Evolutionary conservation across 1,139 yeast genomes (phyloP).

Genomic region (Nadsonia starkeyi-henricii): DNA sequence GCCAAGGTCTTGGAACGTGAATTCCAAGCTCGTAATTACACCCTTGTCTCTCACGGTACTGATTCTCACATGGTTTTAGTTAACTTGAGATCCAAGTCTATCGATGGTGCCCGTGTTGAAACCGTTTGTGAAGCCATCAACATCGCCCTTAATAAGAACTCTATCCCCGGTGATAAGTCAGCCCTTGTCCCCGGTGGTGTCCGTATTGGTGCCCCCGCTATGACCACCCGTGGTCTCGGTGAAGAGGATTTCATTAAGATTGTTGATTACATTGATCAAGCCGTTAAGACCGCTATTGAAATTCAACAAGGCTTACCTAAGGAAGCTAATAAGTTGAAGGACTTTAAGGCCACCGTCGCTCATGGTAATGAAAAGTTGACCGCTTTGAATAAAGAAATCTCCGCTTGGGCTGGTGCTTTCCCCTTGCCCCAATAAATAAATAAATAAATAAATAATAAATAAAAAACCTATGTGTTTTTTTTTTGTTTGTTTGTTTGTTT

Average conservation of each 20-base stretch:
- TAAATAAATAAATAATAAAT: too few species aligned
- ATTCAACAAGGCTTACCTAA: conserved; percentile 48
- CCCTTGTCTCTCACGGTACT: conserved; percentile 84
- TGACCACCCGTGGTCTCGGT: conserved; percentile 94
- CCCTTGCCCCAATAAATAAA: conserved; percentile 50
- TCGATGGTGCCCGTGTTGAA: conserved; percentile 97
- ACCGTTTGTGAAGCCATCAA: conserved; percentile 87
- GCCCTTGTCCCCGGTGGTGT: conserved; percentile 97
- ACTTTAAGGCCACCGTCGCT: conserved; percentile 61
- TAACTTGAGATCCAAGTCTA: conserved; percentile 73
- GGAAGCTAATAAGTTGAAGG: conserved; percentile 79
- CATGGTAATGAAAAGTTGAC: conserved; percentile 55
- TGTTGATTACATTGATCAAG: conserved; percentile 70
- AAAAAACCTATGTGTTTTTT: too few species aligned
- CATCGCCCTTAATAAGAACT: conserved; percentile 92
- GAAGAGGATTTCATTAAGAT: conserved; percentile 75
- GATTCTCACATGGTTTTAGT: conserved; percentile 94
- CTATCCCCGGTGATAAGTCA: conserved; percentile 96
- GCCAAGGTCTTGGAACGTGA: conserved; percentile 73
- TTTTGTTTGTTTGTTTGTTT: too few species aligned
- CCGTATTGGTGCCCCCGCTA: conserved; percentile 97
- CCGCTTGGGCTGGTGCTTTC: conserved; percentile 84
- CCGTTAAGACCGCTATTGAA: conserved; percentile 64
- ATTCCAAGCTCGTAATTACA: conserved; percentile 58
- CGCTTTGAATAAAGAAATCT: conserved; percentile 62